phyloP scores from a whole-genome alignment of 371 early-diverging fungal species.

The Mortierella sp. region DNA sequence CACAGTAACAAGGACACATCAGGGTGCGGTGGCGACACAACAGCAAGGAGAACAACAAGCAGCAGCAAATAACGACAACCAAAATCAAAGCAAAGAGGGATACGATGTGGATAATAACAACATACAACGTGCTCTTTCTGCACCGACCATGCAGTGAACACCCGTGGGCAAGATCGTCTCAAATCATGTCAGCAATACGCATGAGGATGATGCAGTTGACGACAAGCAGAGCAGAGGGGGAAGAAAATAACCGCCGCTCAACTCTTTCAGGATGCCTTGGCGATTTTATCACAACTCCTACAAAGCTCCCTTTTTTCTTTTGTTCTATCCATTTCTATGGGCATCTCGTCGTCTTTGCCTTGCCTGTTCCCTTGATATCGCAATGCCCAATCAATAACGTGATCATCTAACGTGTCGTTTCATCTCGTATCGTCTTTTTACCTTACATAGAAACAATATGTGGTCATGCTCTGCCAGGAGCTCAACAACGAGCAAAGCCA shows the following conservation, averaged over 20 bases:
- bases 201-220: constrained; percentile 12
- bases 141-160: constrained; percentile 13
- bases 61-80: not conserved
- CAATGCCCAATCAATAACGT: not conserved
- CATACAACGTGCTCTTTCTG: not conserved
- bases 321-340: constrained; percentile 14
- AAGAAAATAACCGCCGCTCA: not conserved
- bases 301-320: constrained; percentile 4
- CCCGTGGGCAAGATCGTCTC: constrained; percentile 14
- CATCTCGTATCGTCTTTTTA: constrained; percentile 10
- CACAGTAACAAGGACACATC: not conserved
- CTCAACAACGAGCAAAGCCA: constrained; percentile 81
- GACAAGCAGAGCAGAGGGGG: not conserved
- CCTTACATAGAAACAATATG: constrained; percentile 78
- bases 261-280: not conserved
- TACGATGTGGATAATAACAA: too few relatives aligned
- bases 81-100: not conserved
- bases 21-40: not conserved
- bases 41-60: not conserved
- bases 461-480: constrained; percentile 82
- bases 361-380: not conserved
- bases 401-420: constrained; percentile 54
- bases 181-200: constrained; percentile 15
- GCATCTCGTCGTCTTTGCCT: not conserved
- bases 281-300: constrained; percentile 5